Conservation (phyloP, 306 rosid genomes). For the Albizia julibrissin region DNA sequence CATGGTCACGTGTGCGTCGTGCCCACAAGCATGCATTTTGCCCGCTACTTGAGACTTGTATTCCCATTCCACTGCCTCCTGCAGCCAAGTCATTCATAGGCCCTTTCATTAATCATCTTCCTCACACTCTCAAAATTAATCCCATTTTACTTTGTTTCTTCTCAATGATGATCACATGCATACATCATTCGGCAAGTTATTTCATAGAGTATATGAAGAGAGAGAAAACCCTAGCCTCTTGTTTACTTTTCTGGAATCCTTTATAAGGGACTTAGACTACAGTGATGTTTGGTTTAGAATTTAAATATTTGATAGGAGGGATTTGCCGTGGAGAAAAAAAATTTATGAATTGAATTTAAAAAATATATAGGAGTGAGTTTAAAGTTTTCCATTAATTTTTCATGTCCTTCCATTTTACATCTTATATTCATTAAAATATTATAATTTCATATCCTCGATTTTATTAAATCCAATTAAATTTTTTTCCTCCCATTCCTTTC, state of each 20-base stretch:
- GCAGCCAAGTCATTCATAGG: neutral
- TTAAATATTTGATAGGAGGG: too few species aligned
- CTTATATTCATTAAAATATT: too few species aligned
- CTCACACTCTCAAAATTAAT: neutral
- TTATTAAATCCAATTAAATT: too few species aligned
- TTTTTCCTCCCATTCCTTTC: too few species aligned
- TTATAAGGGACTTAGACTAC: too few species aligned
- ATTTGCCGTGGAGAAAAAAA: too few species aligned
- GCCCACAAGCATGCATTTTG: conserved; percentile 99
- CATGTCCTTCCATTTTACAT: too few species aligned
- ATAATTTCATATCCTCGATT: too few species aligned
- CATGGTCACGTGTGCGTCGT: conserved; percentile 98
- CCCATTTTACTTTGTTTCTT: neutral
- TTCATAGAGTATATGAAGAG: neutral
- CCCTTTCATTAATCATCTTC: neutral
- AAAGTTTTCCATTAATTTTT: too few species aligned
- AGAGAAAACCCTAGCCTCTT: neutral
- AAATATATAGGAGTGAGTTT: too few species aligned
- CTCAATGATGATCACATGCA: neutral
- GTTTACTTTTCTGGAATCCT: neutral
- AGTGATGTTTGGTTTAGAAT: too few species aligned
- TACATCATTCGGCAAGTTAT: neutral
- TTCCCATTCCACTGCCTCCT: conserved; percentile 95
- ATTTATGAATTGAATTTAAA: too few species aligned
- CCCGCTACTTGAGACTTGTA: conserved; percentile 87